Evolutionary conservation across 208 protist species (phyloP), one percentile per base, ranked within the genome.

Genomic region (Wallacemonas sp.): DNA sequence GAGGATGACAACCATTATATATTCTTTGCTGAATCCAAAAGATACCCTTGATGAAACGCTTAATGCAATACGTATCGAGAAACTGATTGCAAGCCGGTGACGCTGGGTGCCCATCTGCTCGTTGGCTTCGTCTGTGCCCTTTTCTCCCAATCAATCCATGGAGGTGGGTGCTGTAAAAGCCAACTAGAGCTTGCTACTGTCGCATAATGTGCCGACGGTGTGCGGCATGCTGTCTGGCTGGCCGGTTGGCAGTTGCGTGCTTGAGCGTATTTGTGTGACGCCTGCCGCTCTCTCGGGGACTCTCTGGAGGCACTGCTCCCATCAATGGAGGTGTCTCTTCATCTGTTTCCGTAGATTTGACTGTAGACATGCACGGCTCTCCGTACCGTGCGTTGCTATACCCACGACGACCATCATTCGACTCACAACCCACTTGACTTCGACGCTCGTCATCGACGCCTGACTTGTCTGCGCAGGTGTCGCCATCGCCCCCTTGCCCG

Each of bases 61-160:
- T 33, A 55, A 63, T 42, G 66, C 66, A 72, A 72, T 72, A 72
- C 66, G 66, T 72, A 72, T 72, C 66, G 66, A 73, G 67, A 73
- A 66, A 65, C 67, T 60, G 59, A 73, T 26, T 15, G 52, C 29
- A 26, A 58, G 22, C 32, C 22, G 6, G 8, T 39, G 10, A 17
- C 10, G 9, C 9, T 41, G 36, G 36, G 36, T 41, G 9, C 10
- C 15, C 15, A 9, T 41, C 15, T 41, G 9, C 36, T 41, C 15
- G 15, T 9, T 41, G 36, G 9, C 13, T 50, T 12, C 42, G 42
- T 50, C n/a, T 50, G 5, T 50, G 42, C 13, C n/a, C 24, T 6
- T 50, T 12, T 50, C n/a, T 50, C n/a, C n/a, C n/a, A n/a, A n/a
- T n/a, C n/a, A n/a, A n/a, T n/a, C n/a, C 17, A n/a, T n/a, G n/a